phyloP scores from a whole-genome alignment of 106 monocot species.

The Acorus gramineus region DNA sequence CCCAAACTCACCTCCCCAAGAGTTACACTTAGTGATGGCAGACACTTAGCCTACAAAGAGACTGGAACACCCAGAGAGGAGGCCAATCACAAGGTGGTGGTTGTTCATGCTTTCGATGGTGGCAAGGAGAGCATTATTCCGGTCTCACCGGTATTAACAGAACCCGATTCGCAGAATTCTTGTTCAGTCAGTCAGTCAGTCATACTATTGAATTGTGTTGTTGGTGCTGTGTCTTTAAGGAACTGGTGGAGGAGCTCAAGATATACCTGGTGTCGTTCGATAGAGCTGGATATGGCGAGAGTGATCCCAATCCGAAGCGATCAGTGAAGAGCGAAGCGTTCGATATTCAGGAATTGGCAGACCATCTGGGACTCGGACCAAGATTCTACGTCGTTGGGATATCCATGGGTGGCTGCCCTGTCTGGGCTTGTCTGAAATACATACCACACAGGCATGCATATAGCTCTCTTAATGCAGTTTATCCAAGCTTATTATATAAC shows the following conservation, averaged over 20 bases:
- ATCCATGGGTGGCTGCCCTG: constrained; percentile 33
- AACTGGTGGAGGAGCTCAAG: constrained; percentile 28
- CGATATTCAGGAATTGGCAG: constrained; percentile 41
- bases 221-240: constrained; percentile 16
- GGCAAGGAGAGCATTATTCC: no score
- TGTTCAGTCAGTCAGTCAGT: no score
- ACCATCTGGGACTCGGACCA: constrained; percentile 27
- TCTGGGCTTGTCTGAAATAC: constrained; percentile 39
- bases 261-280: constrained; percentile 31
- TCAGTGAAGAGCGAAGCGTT: constrained; percentile 27
- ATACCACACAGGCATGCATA: constrained; percentile 35
- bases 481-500: neutral
- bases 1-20: constrained; percentile 29
- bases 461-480: neutral
- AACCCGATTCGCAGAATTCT: no score
- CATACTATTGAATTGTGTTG: neutral
- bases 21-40: constrained; percentile 39
- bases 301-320: constrained; percentile 38
- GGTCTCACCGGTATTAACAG: no score
- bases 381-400: constrained; percentile 35
- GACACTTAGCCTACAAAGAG: constrained; percentile 40
- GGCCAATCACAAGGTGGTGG: no score
- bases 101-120: no score
- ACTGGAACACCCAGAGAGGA: no score
- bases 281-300: constrained; percentile 46